Conservation (phyloP, 805 yeast species). For the Candida argentea region DNA sequence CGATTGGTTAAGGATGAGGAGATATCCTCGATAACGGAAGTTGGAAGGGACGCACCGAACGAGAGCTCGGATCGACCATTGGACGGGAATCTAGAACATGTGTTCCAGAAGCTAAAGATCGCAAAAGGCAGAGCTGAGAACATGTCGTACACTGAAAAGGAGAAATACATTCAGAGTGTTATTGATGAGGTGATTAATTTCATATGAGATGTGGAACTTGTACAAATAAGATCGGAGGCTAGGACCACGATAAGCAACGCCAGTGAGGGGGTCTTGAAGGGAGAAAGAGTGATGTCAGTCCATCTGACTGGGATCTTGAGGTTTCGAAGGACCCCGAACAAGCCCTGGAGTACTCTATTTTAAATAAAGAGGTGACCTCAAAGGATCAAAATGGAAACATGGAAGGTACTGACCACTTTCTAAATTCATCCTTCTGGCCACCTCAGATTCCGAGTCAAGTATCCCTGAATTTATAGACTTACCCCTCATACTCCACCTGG, state of each 20-base stretch:
- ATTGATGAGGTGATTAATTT: slow-evolving; percentile 30
- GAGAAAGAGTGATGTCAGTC: no score
- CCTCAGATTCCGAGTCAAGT: no score
- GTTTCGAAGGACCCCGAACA: no score
- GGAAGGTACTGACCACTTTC: neutral
- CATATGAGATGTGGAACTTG: slow-evolving; percentile 1
- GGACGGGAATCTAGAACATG: slow-evolving; percentile 16
- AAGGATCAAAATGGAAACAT: neutral
- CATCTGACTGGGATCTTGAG: no score
- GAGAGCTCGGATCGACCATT: slow-evolving; percentile 2
- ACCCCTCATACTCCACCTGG: slow-evolving; percentile 17
- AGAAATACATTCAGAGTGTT: slow-evolving; percentile 22
- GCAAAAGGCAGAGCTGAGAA: slow-evolving; percentile 24
- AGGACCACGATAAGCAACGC: no score
- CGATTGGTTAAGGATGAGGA: slow-evolving; percentile 5
- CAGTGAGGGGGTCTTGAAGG: no score
- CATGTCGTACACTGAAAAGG: slow-evolving; percentile 16
- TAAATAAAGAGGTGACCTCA: no score
- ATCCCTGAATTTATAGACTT: slow-evolving; percentile 4
- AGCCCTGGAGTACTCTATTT: no score
- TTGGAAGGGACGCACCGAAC: slow-evolving; percentile 2
- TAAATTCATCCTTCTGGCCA: slow-evolving; percentile 2
- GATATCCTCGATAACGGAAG: slow-evolving; percentile 4
- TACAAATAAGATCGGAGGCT: no score
- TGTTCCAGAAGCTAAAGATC: slow-evolving; percentile 21